phyloP scores from a whole-genome alignment of 2,329 filamentous ascomycete species.

The Bisporella sp. region DNA sequence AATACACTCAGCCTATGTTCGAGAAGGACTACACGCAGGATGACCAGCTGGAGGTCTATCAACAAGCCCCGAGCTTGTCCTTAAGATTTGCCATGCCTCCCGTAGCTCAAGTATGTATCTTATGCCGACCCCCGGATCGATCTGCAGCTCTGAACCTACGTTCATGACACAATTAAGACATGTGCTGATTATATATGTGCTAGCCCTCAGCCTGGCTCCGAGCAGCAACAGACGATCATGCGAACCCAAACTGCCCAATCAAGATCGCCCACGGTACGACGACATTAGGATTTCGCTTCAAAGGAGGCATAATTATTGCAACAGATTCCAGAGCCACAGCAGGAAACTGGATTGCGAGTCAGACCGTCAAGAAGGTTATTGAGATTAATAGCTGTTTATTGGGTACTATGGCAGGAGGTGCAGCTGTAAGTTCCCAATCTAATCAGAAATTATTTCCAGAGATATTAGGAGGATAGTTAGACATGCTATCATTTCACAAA shows the following conservation, averaged over 20 bases:
- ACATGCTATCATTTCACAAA: neutral
- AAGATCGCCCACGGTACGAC: slow-evolving; percentile 99
- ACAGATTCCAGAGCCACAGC: slow-evolving; percentile 96
- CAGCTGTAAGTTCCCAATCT: slow-evolving; percentile 56
- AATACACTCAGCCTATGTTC: slow-evolving; percentile 76
- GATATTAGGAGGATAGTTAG: neutral
- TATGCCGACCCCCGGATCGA: no score
- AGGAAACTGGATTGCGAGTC: slow-evolving; percentile 98
- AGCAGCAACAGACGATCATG: slow-evolving; percentile 92
- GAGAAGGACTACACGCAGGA: slow-evolving; percentile 66
- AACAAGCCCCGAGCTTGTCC: slow-evolving; percentile 68
- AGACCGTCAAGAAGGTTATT: slow-evolving; percentile 99
- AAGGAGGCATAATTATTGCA: slow-evolving; percentile 96
- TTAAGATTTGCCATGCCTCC: slow-evolving; percentile 95
- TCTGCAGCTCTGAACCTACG: no score
- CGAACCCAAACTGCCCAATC: slow-evolving; percentile 95
- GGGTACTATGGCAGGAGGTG: slow-evolving; percentile 97
- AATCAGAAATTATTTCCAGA: neutral
- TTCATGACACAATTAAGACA: neutral
- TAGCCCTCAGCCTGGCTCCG: slow-evolving; percentile 92
- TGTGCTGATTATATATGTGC: slow-evolving; percentile 11
- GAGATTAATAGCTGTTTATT: slow-evolving; percentile 93
- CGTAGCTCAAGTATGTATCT: slow-evolving; percentile 68
- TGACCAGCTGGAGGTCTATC: slow-evolving; percentile 66
- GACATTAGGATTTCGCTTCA: slow-evolving; percentile 94